Conservation (phyloP, 768 basidiomycete species). For the Termitomyces sp. region DNA sequence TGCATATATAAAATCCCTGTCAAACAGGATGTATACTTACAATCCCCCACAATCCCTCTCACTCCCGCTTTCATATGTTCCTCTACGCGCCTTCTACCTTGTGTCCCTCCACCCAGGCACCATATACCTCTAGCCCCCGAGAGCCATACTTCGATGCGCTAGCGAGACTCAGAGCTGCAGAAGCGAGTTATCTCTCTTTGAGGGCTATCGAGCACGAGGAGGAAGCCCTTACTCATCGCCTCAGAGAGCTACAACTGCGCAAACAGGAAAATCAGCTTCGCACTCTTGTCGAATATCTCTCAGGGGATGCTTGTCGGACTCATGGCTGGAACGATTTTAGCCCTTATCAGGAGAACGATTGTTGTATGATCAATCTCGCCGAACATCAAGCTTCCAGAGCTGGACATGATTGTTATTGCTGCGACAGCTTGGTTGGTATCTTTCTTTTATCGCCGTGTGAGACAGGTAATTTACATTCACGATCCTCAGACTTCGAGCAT, state of each 20-base stretch:
- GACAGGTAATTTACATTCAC: background rate
- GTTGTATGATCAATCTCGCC: background rate
- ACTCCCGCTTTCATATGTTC: background rate
- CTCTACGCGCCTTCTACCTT: background rate
- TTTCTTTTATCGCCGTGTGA: background rate
- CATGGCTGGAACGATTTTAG: background rate
- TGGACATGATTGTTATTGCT: background rate
- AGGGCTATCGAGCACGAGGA: slow-evolving; percentile 25
- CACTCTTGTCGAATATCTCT: background rate
- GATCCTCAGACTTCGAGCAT: background rate
- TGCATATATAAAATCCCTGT: background rate
- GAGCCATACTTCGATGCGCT: slow-evolving; percentile 32
- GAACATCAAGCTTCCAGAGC: background rate
- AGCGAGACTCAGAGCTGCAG: slow-evolving; percentile 28
- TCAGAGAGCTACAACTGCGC: slow-evolving; percentile 14
- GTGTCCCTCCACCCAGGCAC: background rate
- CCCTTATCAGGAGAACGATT: no score
- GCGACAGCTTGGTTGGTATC: background rate
- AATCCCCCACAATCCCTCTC: background rate
- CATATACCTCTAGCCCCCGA: slow-evolving; percentile 14
- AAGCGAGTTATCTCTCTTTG: slow-evolving; percentile 28
- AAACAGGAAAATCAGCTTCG: slow-evolving; percentile 4
- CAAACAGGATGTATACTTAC: background rate
- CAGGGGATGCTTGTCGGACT: background rate
- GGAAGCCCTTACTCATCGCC: slow-evolving; percentile 17